Evolutionary conservation across 805 yeast species (phyloP), one percentile per base, ranked within the genome.

Genomic region (Schwanniomyces vanrijiae): DNA sequence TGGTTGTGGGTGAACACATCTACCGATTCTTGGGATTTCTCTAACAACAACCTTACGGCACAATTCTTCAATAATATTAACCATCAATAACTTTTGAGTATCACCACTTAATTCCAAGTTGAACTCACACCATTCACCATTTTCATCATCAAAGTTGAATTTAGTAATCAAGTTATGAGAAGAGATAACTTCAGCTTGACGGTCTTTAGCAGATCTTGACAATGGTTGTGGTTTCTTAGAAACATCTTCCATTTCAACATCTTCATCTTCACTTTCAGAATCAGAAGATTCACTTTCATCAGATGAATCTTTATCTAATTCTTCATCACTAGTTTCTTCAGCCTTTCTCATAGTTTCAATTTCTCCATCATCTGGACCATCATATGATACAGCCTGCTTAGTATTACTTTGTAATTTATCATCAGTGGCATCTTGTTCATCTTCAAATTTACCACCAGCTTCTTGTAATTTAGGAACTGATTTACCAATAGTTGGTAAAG

Each of bases 361-460:
- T 62, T 91, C 97, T 25, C 90, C 98, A 52, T 91, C 97, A 69
- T 91, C 98, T 28, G 97, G 96, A 13, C 83, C 96, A 53, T 91
- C 98, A 58, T 90, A 90, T 1, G 97, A 90, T 34, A 88, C 92
- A 14, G 96, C 84, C 70, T 91, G 96, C 58, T 90, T 89, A 33
- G 83, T 75, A 55, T 84, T 85, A 44, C 77, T 70, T 53, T 75
- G 79, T 49, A 77, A 69, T 59, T 77, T 82, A 50, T 81, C 89
- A 52, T 83, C 86, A 40, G 76, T 78, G 43, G 76, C 83, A 46
- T 80, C 83, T 45, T 78, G 85, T 44, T 83, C 88, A 51, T 77
- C 85, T 34, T 67, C 77, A 24, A 58, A 65, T 29, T 62, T 68
- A 16, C 61, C 57, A 42, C 53, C 48, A 28, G 55, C 54, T 41